Evolutionary conservation across 1,139 yeast genomes (phyloP).

Genomic region (Blastobotrys petasosporus): DNA sequence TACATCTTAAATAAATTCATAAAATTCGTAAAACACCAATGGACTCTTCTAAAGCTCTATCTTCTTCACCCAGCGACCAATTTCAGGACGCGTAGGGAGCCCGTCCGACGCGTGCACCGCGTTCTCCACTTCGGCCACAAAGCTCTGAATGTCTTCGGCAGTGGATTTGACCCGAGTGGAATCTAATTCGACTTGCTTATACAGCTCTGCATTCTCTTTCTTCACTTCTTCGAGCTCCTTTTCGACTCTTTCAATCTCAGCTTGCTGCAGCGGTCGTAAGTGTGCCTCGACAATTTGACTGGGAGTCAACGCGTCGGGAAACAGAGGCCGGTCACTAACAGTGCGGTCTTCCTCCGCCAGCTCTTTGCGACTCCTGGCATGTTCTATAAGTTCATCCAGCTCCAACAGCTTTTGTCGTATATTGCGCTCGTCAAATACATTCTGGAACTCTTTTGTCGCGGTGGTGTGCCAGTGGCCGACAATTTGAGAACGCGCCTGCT

Average conservation of each 20-base stretch:
- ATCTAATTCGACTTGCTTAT: slow-evolving; percentile 5
- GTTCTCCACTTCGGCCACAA: slow-evolving; percentile 4
- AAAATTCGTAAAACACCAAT: background rate
- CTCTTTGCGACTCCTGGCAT: slow-evolving; percentile 27
- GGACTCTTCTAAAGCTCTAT: background rate
- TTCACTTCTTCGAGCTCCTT: slow-evolving; percentile 18
- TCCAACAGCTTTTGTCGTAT: slow-evolving; percentile 53
- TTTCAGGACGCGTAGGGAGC: slow-evolving; percentile 9
- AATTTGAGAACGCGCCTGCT: slow-evolving; percentile 57
- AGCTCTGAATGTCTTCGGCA: background rate
- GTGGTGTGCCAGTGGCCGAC: slow-evolving; percentile 54
- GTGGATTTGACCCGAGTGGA: slow-evolving; percentile 1
- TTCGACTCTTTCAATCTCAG: slow-evolving; percentile 22
- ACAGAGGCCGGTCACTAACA: slow-evolving; percentile 22
- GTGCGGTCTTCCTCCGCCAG: slow-evolving; percentile 10
- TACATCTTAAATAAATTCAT: background rate
- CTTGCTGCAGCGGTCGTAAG: slow-evolving; percentile 23
- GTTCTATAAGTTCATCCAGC: slow-evolving; percentile 64
- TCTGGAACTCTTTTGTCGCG: slow-evolving; percentile 57
- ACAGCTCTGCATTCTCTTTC: slow-evolving; percentile 17
- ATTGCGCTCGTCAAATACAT: slow-evolving; percentile 59
- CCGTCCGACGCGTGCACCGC: slow-evolving; percentile 7
- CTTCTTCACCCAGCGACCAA: slow-evolving; percentile 3
- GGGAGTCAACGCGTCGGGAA: slow-evolving; percentile 29
- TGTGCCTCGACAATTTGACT: slow-evolving; percentile 30